These are phyloP conservation scores for Colletotrichum theobromicola DNA, from an alignment of 2,329 filamentous ascomycete genomes.

Conservation along the genomic window DNA sequence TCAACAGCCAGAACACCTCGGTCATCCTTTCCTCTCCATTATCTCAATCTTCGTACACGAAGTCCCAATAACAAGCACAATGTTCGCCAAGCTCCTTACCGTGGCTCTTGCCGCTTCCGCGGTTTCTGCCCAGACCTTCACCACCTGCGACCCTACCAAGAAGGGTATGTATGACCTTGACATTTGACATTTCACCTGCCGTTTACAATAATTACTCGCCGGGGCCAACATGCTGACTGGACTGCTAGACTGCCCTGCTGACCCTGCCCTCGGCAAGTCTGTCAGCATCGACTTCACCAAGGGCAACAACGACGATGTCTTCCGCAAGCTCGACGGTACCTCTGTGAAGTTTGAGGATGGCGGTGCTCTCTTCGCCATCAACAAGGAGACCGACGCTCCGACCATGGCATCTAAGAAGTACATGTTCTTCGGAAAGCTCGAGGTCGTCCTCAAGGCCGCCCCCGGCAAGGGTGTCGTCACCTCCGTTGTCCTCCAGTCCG, in stretches of 20 bases:
- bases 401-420: constrained; percentile 83
- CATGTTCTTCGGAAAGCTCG: constrained; percentile 94
- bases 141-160: constrained; percentile 60
- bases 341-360: constrained; percentile 47
- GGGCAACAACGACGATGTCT: constrained; percentile 65
- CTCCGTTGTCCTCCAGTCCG: constrained; percentile 87
- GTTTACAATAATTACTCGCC: not conserved
- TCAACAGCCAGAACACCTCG: not conserved
- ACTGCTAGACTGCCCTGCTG: constrained; percentile 66
- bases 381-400: constrained; percentile 67
- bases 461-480: constrained; percentile 87
- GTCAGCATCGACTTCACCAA: constrained; percentile 78
- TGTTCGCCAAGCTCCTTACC: constrained; percentile 44
- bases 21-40: not conserved
- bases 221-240: constrained; percentile 25
- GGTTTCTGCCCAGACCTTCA: constrained; percentile 61
- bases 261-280: constrained; percentile 76
- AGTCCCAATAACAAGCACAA: not conserved
- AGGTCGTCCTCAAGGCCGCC: constrained; percentile 79
- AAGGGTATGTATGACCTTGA: constrained; percentile 42
- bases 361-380: constrained; percentile 71
- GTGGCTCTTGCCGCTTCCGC: constrained; percentile 54
- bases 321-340: constrained; percentile 53
- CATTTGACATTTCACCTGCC: not conserved
- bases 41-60: not conserved